Conservation (phyloP, 2,329 filamentous ascomycete genomes). For the Dendrostoma leiphaemia region DNA sequence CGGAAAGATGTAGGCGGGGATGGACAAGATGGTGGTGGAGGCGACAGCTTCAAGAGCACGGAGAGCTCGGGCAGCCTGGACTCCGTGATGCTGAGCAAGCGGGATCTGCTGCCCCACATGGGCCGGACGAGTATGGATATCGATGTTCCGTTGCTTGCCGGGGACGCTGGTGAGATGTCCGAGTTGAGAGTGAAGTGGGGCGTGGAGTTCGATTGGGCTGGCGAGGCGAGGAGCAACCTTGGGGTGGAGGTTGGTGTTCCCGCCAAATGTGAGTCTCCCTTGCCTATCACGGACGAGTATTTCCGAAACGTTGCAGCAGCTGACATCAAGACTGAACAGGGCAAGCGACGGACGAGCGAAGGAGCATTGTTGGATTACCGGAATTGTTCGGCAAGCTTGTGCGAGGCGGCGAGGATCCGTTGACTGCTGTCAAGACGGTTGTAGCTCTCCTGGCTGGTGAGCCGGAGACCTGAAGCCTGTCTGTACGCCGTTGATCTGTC, state of each 20-base stretch:
- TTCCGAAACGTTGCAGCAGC: no score
- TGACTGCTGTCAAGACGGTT: constrained; percentile 56
- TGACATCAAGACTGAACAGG: constrained; percentile 47
- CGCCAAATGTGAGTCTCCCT: constrained; percentile 56
- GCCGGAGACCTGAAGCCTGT: not conserved
- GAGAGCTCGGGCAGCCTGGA: constrained; percentile 13
- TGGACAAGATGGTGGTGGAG: constrained; percentile 20
- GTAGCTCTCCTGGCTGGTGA: constrained; percentile 58
- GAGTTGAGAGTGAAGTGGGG: constrained; percentile 58
- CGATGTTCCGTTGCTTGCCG: constrained; percentile 40
- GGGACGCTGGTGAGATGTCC: constrained; percentile 32
- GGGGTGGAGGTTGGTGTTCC: constrained; percentile 55
- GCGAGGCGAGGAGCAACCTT: constrained; percentile 63
- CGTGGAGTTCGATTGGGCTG: constrained; percentile 70
- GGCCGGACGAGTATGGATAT: constrained; percentile 52
- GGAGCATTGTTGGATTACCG: constrained; percentile 56
- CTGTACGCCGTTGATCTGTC: no score
- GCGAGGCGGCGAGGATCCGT: constrained; percentile 51
- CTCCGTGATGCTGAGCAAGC: constrained; percentile 22
- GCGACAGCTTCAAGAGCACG: constrained; percentile 11
- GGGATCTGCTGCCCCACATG: constrained; percentile 52
- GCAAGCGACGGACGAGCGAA: constrained; percentile 56
- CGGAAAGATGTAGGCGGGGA: constrained; percentile 7
- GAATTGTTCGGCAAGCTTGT: constrained; percentile 60
- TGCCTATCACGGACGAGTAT: no score